Evolutionary conservation across 352 stramenopile species (phyloP).

Genomic region (Pseudoperonospora humuli): DNA sequence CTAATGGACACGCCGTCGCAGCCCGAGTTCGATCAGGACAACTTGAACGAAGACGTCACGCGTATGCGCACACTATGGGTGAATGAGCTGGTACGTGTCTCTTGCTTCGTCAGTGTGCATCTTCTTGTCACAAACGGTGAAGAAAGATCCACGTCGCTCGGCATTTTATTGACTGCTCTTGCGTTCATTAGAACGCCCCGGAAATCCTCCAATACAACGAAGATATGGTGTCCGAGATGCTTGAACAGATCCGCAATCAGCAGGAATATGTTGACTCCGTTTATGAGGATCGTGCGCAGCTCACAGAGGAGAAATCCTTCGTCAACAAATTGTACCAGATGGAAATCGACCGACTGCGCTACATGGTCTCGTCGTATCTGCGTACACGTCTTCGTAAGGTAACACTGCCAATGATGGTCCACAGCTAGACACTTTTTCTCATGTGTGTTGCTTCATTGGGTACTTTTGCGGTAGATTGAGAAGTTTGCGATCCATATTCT

Average conservation of each 20-base stretch:
- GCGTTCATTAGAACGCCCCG: slow-evolving; percentile 52
- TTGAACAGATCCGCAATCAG: slow-evolving; percentile 81
- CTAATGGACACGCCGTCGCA: slow-evolving; percentile 19
- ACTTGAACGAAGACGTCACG: slow-evolving; percentile 77
- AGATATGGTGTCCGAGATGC: slow-evolving; percentile 75
- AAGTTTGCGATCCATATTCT: slow-evolving; percentile 64
- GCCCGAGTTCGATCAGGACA: slow-evolving; percentile 45
- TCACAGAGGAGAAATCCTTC: slow-evolving; percentile 76
- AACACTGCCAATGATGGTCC: neutral
- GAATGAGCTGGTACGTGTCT: slow-evolving; percentile 64
- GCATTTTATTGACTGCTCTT: neutral
- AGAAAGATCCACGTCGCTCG: neutral
- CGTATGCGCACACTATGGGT: slow-evolving; percentile 64
- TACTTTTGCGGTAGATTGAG: slow-evolving; percentile 44
- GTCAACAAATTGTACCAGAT: slow-evolving; percentile 85
- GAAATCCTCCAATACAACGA: slow-evolving; percentile 71
- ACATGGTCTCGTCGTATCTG: slow-evolving; percentile 79
- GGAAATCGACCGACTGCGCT: slow-evolving; percentile 82
- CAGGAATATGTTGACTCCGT: slow-evolving; percentile 83
- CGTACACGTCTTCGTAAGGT: slow-evolving; percentile 71
- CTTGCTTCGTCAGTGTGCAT: neutral
- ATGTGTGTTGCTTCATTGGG: neutral
- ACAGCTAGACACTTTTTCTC: neutral
- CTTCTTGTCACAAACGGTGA: neutral
- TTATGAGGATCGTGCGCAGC: slow-evolving; percentile 42